Conservation (phyloP, 495 filamentous ascomycete genomes). For the Aspergillus coremiiformis region DNA sequence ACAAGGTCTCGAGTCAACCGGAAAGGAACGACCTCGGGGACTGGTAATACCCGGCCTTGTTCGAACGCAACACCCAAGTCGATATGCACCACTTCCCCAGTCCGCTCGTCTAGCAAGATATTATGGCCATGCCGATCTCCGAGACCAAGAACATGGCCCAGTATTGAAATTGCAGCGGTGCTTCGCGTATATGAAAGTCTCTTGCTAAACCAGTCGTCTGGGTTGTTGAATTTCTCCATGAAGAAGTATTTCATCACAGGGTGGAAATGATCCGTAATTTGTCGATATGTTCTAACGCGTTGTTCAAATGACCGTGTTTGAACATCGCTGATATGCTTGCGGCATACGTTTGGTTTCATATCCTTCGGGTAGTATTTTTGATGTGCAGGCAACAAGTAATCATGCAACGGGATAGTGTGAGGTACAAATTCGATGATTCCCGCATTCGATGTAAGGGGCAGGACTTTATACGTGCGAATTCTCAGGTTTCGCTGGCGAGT, state of each 20-base stretch:
- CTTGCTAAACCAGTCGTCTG: constrained; percentile 89
- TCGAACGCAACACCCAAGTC: constrained; percentile 96
- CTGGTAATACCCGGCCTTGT: constrained; percentile 82
- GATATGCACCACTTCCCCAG: constrained; percentile 92
- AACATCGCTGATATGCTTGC: constrained; percentile 67
- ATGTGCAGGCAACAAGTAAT: constrained; percentile 87
- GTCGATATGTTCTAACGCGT: constrained; percentile 66
- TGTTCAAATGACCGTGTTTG: constrained; percentile 58
- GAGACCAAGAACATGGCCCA: constrained; percentile 89
- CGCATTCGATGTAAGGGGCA: constrained; percentile 72
- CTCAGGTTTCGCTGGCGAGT: constrained; percentile 82
- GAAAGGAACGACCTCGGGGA: constrained; percentile 94
- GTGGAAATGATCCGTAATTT: constrained; percentile 70
- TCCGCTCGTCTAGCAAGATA: constrained; percentile 84
- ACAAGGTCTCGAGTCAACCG: constrained; percentile 91
- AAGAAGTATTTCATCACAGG: constrained; percentile 98
- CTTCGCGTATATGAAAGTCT: constrained; percentile 84
- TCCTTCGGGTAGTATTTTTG: constrained; percentile 79
- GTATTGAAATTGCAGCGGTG: constrained; percentile 89
- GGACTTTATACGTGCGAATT: constrained; percentile 91
- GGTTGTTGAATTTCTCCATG: constrained; percentile 87
- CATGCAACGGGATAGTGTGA: constrained; percentile 82
- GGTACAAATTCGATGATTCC: constrained; percentile 97
- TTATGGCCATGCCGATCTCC: constrained; percentile 96
- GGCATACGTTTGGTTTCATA: constrained; percentile 62